Evolutionary conservation across 1,284 basidiomycete genomes (phyloP).

Genomic region (Boletus sp.): DNA sequence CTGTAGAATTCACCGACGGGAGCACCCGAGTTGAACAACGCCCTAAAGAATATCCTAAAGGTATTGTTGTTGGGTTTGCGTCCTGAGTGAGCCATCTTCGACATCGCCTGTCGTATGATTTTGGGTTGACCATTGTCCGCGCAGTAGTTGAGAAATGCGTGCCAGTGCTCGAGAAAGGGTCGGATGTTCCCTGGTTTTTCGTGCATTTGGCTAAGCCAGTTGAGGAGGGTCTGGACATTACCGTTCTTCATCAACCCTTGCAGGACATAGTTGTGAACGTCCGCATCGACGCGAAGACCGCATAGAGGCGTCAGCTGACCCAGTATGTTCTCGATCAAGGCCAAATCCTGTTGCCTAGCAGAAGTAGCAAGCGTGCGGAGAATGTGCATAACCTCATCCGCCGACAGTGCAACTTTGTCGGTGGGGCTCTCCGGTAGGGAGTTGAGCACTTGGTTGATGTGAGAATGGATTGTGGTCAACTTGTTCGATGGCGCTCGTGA

Average conservation of each 20-base stretch:
- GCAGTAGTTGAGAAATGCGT: slow-evolving; percentile 48
- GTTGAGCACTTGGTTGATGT: slow-evolving; percentile 34
- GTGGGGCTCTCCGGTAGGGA: slow-evolving; percentile 22
- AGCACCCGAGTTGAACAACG: slow-evolving; percentile 40
- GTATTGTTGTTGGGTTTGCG: slow-evolving; percentile 48
- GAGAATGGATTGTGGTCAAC: slow-evolving; percentile 21
- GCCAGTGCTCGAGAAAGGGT: slow-evolving; percentile 55
- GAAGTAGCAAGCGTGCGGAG: slow-evolving; percentile 48
- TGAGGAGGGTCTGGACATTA: slow-evolving; percentile 41
- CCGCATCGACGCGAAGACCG: slow-evolving; percentile 40
- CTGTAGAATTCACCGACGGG: slow-evolving; percentile 37
- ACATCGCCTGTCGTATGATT: slow-evolving; percentile 42
- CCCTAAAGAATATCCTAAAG: slow-evolving; percentile 46
- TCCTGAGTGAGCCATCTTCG: slow-evolving; percentile 44
- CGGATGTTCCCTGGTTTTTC: slow-evolving; percentile 43
- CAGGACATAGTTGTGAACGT: slow-evolving; percentile 47
- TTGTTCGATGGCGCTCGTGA: slow-evolving; percentile 17
- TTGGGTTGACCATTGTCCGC: slow-evolving; percentile 38
- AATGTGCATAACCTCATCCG: slow-evolving; percentile 14
- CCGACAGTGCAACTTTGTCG: slow-evolving; percentile 11
- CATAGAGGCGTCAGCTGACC: slow-evolving; percentile 45
- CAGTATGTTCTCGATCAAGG: slow-evolving; percentile 49
- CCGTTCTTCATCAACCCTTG: slow-evolving; percentile 44
- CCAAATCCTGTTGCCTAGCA: slow-evolving; percentile 47
- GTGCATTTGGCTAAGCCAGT: slow-evolving; percentile 52